phyloP scores from a whole-genome alignment of 768 basidiomycete genomes.

The Mycena vulgaris region DNA sequence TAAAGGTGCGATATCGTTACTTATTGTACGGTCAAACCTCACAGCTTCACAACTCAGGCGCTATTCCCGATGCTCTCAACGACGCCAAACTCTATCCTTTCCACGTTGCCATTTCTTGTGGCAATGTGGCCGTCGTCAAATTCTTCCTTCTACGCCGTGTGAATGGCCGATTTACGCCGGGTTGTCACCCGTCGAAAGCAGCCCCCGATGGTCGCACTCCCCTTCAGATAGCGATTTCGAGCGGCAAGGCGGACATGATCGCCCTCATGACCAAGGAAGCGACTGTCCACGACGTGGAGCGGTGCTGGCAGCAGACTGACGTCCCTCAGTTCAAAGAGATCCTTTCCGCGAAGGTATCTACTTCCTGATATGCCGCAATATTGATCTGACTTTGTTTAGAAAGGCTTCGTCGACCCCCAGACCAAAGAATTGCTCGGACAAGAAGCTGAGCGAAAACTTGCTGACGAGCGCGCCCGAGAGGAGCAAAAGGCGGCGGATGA shows the following conservation, averaged over 20 bases:
- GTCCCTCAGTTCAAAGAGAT: slow-evolving; percentile 45
- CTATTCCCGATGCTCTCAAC: slow-evolving; percentile 48
- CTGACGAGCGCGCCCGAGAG: slow-evolving; percentile 48
- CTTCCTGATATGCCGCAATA: neutral
- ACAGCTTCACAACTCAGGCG: slow-evolving; percentile 43
- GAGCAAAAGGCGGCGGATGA: slow-evolving; percentile 47
- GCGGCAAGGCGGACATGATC: slow-evolving; percentile 47
- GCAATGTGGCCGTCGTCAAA: slow-evolving; percentile 51
- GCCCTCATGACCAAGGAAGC: slow-evolving; percentile 55
- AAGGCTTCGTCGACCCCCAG: slow-evolving; percentile 52
- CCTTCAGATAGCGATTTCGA: slow-evolving; percentile 54
- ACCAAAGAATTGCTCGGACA: slow-evolving; percentile 42
- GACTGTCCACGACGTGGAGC: slow-evolving; percentile 56
- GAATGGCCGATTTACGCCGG: slow-evolving; percentile 45
- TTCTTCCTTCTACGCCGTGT: slow-evolving; percentile 51
- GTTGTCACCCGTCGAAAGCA: slow-evolving; percentile 55
- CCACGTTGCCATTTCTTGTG: slow-evolving; percentile 51
- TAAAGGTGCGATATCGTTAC: slow-evolving; percentile 49
- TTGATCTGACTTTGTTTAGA: slow-evolving; percentile 40
- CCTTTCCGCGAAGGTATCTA: slow-evolving; percentile 50
- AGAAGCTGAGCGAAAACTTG: slow-evolving; percentile 43
- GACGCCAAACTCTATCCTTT: slow-evolving; percentile 52
- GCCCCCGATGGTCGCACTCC: slow-evolving; percentile 53
- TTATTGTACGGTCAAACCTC: neutral
- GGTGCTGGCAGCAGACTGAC: slow-evolving; percentile 49